Conservation (phyloP, 1,284 basidiomycete species). For the Sutorius eximius region DNA sequence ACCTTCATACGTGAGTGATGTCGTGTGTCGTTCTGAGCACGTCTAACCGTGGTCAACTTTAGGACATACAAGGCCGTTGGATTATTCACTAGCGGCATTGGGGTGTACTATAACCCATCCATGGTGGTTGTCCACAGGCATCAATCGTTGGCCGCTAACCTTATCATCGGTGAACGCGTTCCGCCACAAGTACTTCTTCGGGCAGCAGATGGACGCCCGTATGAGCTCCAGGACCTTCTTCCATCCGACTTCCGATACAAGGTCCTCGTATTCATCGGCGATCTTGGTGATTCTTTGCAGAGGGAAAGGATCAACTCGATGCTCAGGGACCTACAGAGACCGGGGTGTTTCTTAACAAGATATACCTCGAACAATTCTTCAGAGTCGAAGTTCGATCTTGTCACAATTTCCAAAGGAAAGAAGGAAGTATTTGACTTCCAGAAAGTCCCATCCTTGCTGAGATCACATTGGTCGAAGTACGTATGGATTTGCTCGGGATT, state of each 20-base stretch:
- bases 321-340: constrained; percentile 43
- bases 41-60: constrained; percentile 36
- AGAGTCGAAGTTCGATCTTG: constrained; percentile 50
- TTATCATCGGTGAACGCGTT: constrained; percentile 64
- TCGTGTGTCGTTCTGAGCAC: constrained; percentile 40
- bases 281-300: constrained; percentile 44
- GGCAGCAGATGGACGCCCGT: constrained; percentile 60
- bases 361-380: constrained; percentile 26
- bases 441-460: constrained; percentile 49
- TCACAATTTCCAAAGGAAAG: constrained; percentile 50
- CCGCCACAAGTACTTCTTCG: constrained; percentile 61
- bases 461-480: constrained; percentile 70
- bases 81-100: constrained; percentile 62
- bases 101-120: constrained; percentile 62
- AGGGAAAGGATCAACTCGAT: constrained; percentile 41
- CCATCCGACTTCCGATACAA: constrained; percentile 73
- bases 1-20: constrained; percentile 41
- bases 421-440: constrained; percentile 49
- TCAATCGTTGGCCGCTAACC: constrained; percentile 45
- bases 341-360: constrained; percentile 40
- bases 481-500: not conserved
- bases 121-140: constrained; percentile 42
- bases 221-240: constrained; percentile 69
- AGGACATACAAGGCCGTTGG: constrained; percentile 61
- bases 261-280: constrained; percentile 68